Percentiles rank a stretch among this genome's conserved stretches.
These are phyloP conservation scores for Nidularia pulvinata DNA, from an alignment of 768 basidiomycete species.

Conservation along the genomic window DNA sequence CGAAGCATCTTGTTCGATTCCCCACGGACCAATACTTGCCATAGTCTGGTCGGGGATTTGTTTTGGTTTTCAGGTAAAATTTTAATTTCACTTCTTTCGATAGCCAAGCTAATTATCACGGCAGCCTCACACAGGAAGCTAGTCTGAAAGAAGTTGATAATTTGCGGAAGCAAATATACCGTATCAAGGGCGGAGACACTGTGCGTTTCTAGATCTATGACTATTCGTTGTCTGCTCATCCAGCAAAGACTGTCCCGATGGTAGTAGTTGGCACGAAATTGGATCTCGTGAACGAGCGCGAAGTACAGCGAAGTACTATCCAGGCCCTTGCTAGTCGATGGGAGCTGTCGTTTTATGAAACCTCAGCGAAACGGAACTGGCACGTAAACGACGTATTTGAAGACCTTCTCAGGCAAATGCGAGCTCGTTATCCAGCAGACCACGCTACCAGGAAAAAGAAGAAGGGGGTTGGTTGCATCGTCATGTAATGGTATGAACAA, in stretches of 20 bases:
- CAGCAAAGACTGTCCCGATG: slow-evolving; percentile 64
- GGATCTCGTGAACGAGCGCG: slow-evolving; percentile 79
- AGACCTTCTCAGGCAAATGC: slow-evolving; percentile 76
- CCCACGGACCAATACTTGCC: neutral
- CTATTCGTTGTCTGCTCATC: neutral
- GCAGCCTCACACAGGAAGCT: slow-evolving; percentile 79
- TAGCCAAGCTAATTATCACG: neutral
- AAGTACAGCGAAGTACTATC: slow-evolving; percentile 67
- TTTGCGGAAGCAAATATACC: slow-evolving; percentile 79
- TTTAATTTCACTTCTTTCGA: too few species aligned
- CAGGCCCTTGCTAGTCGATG: slow-evolving; percentile 64
- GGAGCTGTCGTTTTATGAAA: slow-evolving; percentile 82
- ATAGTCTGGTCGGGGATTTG: slow-evolving; percentile 73
- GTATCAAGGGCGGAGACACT: slow-evolving; percentile 71
- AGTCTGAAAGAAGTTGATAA: slow-evolving; percentile 80
- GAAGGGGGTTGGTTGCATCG: slow-evolving; percentile 29
- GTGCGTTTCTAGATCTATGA: slow-evolving; percentile 31
- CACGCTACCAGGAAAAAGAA: slow-evolving; percentile 31
- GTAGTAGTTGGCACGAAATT: slow-evolving; percentile 87
- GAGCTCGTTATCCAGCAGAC: slow-evolving; percentile 57
- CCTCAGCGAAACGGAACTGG: slow-evolving; percentile 87
- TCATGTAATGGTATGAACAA: slow-evolving; percentile 28
- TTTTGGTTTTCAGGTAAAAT: slow-evolving; percentile 77
- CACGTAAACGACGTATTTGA: slow-evolving; percentile 79
- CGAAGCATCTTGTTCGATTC: neutral